A percentile compares a stretch with the other conserved stretches of the same genome.
Conservation (phyloP, 1,284 basidiomycete species). For the Ceratobasidium sp. region DNA sequence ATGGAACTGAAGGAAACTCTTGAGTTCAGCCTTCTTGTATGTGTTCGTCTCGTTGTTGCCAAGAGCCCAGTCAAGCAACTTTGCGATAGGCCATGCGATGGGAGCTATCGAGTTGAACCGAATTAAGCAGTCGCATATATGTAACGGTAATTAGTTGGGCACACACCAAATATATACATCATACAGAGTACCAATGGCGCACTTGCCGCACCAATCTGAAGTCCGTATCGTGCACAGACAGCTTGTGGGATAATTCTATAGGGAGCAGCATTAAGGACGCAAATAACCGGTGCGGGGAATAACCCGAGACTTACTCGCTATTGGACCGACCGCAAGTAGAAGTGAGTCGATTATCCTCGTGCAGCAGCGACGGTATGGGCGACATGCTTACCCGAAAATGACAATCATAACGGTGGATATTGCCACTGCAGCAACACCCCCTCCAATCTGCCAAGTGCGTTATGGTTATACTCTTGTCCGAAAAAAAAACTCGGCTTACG, state of each 20-base stretch:
- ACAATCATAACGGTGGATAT: conserved; percentile 85
- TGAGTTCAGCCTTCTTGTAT: conserved; percentile 91
- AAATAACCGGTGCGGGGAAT: conserved; percentile 24
- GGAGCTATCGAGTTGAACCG: conserved; percentile 60
- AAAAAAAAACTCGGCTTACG: conserved; percentile 54
- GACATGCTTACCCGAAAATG: conserved; percentile 72
- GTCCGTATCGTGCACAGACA: conserved; percentile 85
- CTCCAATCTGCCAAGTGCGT: conserved; percentile 63
- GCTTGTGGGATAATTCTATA: conserved; percentile 86
- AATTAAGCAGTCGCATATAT: not conserved
- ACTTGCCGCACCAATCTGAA: conserved; percentile 85
- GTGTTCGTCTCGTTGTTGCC: conserved; percentile 74
- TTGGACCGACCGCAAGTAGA: conserved; percentile 21
- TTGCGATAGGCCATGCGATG: conserved; percentile 86
- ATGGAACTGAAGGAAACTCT: conserved; percentile 83
- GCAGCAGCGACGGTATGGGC: not conserved
- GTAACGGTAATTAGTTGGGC: conserved; percentile 4
- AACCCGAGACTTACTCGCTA: conserved; percentile 48
- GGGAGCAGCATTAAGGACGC: conserved; percentile 13
- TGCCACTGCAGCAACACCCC: conserved; percentile 80
- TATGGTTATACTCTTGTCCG: conserved; percentile 40
- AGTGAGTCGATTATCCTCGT: conserved; percentile 1
- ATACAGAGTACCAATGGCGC: conserved; percentile 78
- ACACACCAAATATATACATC: conserved; percentile 78
- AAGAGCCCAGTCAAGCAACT: conserved; percentile 78